Evolutionary conservation across 2,329 filamentous ascomycete genomes (phyloP).

Genomic region (Trichoderma asperellum): DNA sequence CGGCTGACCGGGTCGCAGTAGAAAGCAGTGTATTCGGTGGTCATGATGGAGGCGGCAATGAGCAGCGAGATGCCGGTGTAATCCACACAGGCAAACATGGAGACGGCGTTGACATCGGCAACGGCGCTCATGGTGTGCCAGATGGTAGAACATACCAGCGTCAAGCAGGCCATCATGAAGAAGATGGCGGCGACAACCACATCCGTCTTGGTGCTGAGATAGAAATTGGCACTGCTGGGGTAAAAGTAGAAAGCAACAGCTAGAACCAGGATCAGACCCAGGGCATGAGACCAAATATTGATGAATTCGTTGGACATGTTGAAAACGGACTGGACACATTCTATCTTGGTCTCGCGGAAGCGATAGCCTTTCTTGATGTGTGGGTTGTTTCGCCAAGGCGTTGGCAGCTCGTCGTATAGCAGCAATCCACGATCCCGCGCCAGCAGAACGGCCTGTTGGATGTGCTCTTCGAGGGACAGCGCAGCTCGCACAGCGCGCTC

Average conservation of each 20-base stretch:
- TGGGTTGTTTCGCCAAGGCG: constrained; percentile 92
- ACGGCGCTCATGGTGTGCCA: constrained; percentile 99
- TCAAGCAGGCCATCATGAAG: constrained; percentile 95
- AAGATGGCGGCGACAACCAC: constrained; percentile 91
- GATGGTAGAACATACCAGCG: constrained; percentile 89
- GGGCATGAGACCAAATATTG: constrained; percentile 96
- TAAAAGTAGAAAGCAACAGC: constrained; percentile 95
- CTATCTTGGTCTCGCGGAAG: constrained; percentile 88
- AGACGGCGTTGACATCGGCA: constrained; percentile 84
- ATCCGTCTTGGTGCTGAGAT: constrained; percentile 82
- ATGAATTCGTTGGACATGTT: constrained; percentile 88
- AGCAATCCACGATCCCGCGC: constrained; percentile 83
- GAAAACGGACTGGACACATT: constrained; percentile 84
- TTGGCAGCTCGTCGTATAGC: constrained; percentile 84
- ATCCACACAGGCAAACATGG: constrained; percentile 95
- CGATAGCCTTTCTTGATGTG: constrained; percentile 92
- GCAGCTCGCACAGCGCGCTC: constrained; percentile 83
- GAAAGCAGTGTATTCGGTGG: constrained; percentile 97
- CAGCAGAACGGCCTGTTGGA: constrained; percentile 74
- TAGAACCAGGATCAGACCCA: constrained; percentile 87
- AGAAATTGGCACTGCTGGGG: constrained; percentile 84
- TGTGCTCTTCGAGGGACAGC: constrained; percentile 79
- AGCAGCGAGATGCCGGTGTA: constrained; percentile 97
- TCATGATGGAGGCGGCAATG: constrained; percentile 95
- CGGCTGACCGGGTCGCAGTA: constrained; percentile 92